Percentiles rank a stretch among this genome's conserved stretches.
Evolutionary conservation across 768 basidiomycete genomes (phyloP).

Genomic region (Leccinum uliginosum): DNA sequence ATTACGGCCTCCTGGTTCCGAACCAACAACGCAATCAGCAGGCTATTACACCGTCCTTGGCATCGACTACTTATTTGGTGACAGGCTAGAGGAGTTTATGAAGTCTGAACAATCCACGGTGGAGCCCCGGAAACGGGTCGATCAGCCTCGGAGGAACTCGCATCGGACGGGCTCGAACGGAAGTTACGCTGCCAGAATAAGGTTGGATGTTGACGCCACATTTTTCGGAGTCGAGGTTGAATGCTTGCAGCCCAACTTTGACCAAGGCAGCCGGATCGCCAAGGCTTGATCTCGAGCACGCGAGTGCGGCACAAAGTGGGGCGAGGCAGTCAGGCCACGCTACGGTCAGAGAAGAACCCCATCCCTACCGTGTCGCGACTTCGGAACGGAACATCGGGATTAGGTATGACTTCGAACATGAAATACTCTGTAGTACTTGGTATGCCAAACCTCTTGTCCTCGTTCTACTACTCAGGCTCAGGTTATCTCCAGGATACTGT

Average conservation of each 20-base stretch:
- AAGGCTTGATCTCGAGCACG: conserved; percentile 34
- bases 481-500: conserved; percentile 43
- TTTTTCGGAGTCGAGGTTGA: conserved; percentile 85
- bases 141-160: conserved; percentile 8
- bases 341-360: conserved; percentile 36
- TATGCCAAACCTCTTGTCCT: conserved; percentile 9
- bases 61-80: conserved; percentile 61
- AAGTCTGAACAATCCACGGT: conserved; percentile 41
- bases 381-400: background rate
- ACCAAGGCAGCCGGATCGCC: conserved; percentile 40
- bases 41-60: conserved; percentile 55
- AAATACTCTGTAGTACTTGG: conserved; percentile 46
- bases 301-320: conserved; percentile 46
- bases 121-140: conserved; percentile 15
- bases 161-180: conserved; percentile 11
- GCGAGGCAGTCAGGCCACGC: conserved; percentile 42
- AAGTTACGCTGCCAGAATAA: conserved; percentile 86
- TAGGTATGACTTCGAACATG: conserved; percentile 24
- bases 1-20: too few relatives aligned
- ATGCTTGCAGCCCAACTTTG: conserved; percentile 66
- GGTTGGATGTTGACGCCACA: conserved; percentile 99
- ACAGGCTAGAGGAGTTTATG: conserved; percentile 41
- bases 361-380: conserved; percentile 6
- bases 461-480: background rate
- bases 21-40: background rate